Base-by-base conservation (phyloP, 352 stramenopile genomes). In the Phytopythium delawarense region DNA sequence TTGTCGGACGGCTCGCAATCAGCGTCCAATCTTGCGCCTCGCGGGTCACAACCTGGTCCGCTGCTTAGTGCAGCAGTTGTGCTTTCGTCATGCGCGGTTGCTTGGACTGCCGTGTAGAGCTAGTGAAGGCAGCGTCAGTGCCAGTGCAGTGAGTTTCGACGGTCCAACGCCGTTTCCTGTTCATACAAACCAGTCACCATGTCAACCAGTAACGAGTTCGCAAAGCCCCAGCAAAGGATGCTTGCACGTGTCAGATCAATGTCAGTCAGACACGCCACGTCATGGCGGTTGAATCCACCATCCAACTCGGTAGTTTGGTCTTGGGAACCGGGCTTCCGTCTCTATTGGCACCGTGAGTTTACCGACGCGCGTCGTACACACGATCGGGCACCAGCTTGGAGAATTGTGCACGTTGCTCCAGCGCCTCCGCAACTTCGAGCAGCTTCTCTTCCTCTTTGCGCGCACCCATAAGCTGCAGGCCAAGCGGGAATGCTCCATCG, bases 401-500 rank as follows among this genome's bases (percentile, higher is more conserved):
- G 61, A 94, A 94, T 1, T 62, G 44, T 7, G 81, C 75, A 39
- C 70, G 78, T 44, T 87, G 66, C 52, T 95, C 84, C 1, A 95
- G 63, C 8, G 73, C 79, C n/a, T 77, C 72, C 0, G 84, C 86
- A 9, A 91, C 78, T 40, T 81, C 69, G 3, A 95, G 61, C 35
- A 95, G 28, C 18, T 69, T 81, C 20, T 78, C 75, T 66, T 96
- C 87, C 1, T 75, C 69, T 55, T 88, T 79, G 23, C 72, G 70
- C 32, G 72, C 78, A 40, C 81, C 78, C 72, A 96, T 92, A 45
- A 96, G 75, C 62, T 96, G 87, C 1, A 94, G 71, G 23, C 85
- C 82, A 6, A 94, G 77, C n/a, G 87, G 84, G 39, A 90, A 76
- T 15, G 79, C 63, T 6, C 72, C 76, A 12, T 78, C 70, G 16